phyloP scores from a whole-genome alignment of 2,329 filamentous ascomycete genomes.

The Microcyclospora pomicola region DNA sequence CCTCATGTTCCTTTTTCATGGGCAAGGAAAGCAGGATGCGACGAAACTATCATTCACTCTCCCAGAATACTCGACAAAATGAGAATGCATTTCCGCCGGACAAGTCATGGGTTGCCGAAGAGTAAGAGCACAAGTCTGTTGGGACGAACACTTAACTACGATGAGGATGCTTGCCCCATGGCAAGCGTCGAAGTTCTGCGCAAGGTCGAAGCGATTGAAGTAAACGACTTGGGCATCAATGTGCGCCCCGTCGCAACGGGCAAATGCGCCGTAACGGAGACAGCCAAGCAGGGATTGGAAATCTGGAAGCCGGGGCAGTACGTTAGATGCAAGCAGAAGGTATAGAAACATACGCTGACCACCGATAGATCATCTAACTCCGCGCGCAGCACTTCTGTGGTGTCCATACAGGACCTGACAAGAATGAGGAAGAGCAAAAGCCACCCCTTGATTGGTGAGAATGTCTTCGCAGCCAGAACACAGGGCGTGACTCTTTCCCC shows the following conservation, averaged over 20 bases:
- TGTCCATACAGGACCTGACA: no score
- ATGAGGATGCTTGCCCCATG: conserved; percentile 24
- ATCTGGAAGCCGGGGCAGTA: background rate
- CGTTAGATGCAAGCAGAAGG: background rate
- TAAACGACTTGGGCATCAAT: background rate
- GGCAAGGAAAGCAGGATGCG: conserved; percentile 3
- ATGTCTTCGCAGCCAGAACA: no score
- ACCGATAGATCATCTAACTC: background rate
- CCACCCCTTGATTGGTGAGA: no score
- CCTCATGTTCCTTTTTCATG: conserved; percentile 14
- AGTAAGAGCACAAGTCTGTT: conserved; percentile 1
- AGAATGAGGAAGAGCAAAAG: no score
- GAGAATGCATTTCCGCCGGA: conserved; percentile 9
- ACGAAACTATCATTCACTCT: conserved; percentile 12
- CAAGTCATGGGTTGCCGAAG: conserved; percentile 3
- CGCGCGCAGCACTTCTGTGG: no score
- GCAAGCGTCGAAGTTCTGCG: background rate
- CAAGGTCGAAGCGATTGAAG: background rate
- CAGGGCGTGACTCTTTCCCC: no score
- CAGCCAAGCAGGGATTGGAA: background rate
- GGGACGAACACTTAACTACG: conserved; percentile 15
- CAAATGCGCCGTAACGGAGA: background rate
- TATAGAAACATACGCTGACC: background rate
- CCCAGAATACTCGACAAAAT: conserved; percentile 15
- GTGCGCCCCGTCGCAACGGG: background rate